Base-by-base conservation (phyloP, 164 flowering plant species). In the Paratinospora sagittata region DNA sequence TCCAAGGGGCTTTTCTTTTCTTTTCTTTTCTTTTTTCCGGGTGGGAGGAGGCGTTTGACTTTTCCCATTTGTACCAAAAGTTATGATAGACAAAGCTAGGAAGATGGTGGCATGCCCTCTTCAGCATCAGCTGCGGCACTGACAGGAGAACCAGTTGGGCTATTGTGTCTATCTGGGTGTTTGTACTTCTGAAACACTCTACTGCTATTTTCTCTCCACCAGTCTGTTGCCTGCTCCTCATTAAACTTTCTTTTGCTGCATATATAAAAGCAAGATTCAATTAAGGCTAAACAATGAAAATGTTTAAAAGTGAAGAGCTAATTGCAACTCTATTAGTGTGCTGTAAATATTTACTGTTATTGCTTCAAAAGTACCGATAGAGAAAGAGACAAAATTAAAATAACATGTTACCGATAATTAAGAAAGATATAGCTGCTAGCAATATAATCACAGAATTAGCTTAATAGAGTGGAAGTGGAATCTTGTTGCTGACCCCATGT, bases 141-240 rank as follows among this genome's bases (percentile, higher is more conserved):
- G 58, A 17, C 8, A 39, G 83, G 60, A 72, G 82, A 60, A 14
- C 60, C 75, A 34, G 72, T 69, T n/a, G 21, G 27, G 21, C 68
- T 65, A n/a, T n/a, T n/a, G 33, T 71, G 81, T 43, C 68, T 9
- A 33, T 41, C 66, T 24, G 68, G 64, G 23, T 78, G 75, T 64
- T 72, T 78, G 72, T 89, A 90, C 80, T 76, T 86, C 75, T 65
- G 85, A 11, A 84, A 80, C 64, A 92, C 74, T 81, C 91, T 85
- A 17, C 85, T 86, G 78, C 84, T 85, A 83, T 89, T 92, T 68
- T 77, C 84, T 34, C 60, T 82, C 96, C 97, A 92, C 97, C 97
- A 92, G 61, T 82, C 91, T 72, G 83, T 90, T 60, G 97, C 96
- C 61, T 92, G 92, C 8, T 85, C 84, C 66, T 77, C 88, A 0